These are phyloP conservation scores for Colletotrichum costaricense DNA, from an alignment of 2,329 filamentous ascomycete species.

Conservation along the genomic window DNA sequence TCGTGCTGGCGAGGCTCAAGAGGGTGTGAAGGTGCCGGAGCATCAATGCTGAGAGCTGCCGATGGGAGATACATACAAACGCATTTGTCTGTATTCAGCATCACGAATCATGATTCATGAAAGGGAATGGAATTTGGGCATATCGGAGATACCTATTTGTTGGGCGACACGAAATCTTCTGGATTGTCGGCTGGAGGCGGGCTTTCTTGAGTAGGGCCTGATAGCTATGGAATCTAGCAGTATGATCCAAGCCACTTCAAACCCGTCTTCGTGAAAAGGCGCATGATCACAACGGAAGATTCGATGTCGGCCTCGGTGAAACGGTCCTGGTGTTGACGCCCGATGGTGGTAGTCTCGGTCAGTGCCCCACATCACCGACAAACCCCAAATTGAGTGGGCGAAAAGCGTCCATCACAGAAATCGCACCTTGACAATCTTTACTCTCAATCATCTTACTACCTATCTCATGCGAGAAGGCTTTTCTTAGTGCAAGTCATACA, in stretches of 20 bases:
- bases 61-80: neutral
- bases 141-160: neutral
- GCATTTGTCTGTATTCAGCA: neutral
- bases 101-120: conserved; percentile 23
- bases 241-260: neutral
- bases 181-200: neutral
- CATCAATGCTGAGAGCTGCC: neutral
- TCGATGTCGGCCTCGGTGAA: neutral
- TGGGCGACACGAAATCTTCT: neutral
- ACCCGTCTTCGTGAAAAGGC: neutral
- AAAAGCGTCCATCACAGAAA: conserved; percentile 23
- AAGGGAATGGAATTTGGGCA: neutral
- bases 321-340: neutral
- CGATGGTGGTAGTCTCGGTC: conserved; percentile 7
- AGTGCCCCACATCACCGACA: conserved; percentile 31
- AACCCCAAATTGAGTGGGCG: conserved; percentile 26
- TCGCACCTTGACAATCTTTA: neutral
- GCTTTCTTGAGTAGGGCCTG: neutral
- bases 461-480: neutral
- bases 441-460: neutral
- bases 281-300: neutral
- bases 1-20: neutral
- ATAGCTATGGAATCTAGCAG: neutral
- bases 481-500: neutral
- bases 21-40: neutral